Evolutionary conservation across 306 rosid genomes (phyloP).

Genomic region (Hylodesmum podocarpum): DNA sequence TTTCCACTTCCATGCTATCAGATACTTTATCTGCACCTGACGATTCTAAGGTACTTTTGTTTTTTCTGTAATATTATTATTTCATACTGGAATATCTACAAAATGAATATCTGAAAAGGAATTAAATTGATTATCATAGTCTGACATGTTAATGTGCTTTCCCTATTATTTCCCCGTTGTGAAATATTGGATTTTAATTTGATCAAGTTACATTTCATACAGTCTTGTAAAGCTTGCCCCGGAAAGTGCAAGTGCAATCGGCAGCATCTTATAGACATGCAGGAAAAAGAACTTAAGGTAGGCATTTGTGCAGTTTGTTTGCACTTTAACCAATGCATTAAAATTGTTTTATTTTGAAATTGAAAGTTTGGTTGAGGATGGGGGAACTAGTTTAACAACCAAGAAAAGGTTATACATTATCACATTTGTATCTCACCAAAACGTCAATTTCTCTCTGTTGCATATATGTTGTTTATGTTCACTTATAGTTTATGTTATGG

Average conservation of each 20-base stretch:
- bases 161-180: background rate
- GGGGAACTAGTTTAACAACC: background rate
- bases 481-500: background rate
- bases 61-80: background rate
- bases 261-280: slow-evolving; percentile 48
- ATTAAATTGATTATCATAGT: background rate
- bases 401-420: background rate
- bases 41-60: slow-evolving; percentile 47
- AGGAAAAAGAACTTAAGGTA: slow-evolving; percentile 82
- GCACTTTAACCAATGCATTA: background rate
- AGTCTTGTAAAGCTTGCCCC: slow-evolving; percentile 56
- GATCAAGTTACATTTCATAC: slow-evolving; percentile 16
- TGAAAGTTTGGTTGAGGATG: background rate
- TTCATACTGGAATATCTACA: background rate
- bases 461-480: background rate
- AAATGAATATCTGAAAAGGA: background rate
- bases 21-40: slow-evolving; percentile 38
- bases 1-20: slow-evolving; percentile 34
- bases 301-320: slow-evolving; percentile 14
- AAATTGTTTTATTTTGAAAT: background rate
- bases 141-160: slow-evolving; percentile 2
- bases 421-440: background rate
- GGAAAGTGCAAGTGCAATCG: slow-evolving; percentile 68
- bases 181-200: slow-evolving; percentile 39
- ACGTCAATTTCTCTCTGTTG: background rate